Evolutionary conservation across 805 yeast species (phyloP).

Genomic region (Yamadazyma olivae): DNA sequence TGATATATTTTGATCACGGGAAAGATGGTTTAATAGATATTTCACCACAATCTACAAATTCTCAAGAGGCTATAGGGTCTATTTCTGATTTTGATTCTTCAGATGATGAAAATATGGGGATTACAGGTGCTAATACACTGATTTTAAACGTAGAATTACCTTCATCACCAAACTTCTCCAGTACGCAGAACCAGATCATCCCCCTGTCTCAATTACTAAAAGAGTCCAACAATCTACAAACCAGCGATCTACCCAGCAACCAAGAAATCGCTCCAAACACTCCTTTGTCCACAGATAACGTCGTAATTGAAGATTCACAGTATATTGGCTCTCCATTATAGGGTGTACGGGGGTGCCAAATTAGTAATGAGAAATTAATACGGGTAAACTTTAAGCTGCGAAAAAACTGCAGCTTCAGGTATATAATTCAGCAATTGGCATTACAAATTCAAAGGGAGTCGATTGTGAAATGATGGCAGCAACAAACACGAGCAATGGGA

Average conservation of each 20-base stretch:
- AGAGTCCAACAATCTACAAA: neutral
- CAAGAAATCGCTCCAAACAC: no score
- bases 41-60: no score
- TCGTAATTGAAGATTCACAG: conserved; percentile 32
- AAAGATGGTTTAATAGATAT: neutral
- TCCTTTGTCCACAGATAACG: conserved; percentile 16
- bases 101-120: no score
- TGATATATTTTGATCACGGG: conserved; percentile 3
- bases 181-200: neutral
- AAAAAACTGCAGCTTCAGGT: no score
- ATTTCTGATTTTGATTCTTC: neutral
- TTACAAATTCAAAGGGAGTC: no score
- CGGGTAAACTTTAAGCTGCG: no score
- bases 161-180: conserved; percentile 14
- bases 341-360: neutral
- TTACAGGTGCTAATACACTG: conserved; percentile 7
- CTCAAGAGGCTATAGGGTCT: neutral
- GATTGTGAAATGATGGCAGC: no score
- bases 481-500: no score
- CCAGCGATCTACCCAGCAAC: neutral
- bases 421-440: no score
- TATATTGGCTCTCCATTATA: conserved; percentile 14
- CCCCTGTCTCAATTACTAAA: neutral
- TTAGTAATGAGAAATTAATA: no score
- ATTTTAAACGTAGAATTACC: conserved; percentile 6